Conservation (phyloP, 2,329 filamentous ascomycete species). For the Diplodia seriata region DNA sequence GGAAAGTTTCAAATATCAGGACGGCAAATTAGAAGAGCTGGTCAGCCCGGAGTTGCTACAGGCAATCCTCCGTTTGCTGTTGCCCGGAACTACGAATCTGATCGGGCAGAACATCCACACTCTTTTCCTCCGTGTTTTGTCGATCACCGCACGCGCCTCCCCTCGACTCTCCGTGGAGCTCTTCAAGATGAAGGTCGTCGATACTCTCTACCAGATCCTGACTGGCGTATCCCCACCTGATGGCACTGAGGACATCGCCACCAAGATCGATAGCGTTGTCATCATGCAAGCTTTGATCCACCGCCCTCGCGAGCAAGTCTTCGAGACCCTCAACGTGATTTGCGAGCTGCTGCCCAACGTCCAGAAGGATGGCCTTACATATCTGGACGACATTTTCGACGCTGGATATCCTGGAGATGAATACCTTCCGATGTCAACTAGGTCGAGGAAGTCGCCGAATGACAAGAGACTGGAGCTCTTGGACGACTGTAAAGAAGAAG, state of each 20-base stretch:
- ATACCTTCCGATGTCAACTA: slow-evolving; percentile 51
- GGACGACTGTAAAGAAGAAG: slow-evolving; percentile 80
- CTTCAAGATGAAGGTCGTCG: slow-evolving; percentile 95
- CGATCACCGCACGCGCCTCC: slow-evolving; percentile 88
- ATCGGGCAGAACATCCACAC: slow-evolving; percentile 96
- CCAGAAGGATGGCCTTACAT: slow-evolving; percentile 62
- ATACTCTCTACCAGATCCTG: slow-evolving; percentile 95
- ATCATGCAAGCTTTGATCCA: slow-evolving; percentile 99
- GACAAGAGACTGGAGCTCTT: slow-evolving; percentile 84
- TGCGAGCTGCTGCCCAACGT: slow-evolving; percentile 88
- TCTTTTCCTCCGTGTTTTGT: slow-evolving; percentile 89
- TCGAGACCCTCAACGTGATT: slow-evolving; percentile 96
- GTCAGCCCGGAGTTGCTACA: slow-evolving; percentile 86
- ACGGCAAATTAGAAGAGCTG: slow-evolving; percentile 87
- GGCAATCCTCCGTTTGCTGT: slow-evolving; percentile 82
- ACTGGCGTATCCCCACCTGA: slow-evolving; percentile 92
- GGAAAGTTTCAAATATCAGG: slow-evolving; percentile 92
- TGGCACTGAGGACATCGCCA: slow-evolving; percentile 76
- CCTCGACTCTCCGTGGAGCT: slow-evolving; percentile 86
- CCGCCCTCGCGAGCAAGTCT: slow-evolving; percentile 91
- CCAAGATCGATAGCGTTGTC: slow-evolving; percentile 92
- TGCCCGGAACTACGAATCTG: slow-evolving; percentile 93
- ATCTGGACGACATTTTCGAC: slow-evolving; percentile 58
- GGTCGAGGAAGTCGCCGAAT: slow-evolving; percentile 66
- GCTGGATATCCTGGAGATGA: slow-evolving; percentile 58